Conservation (phyloP, 805 yeast species). For the Candida adriatica region DNA sequence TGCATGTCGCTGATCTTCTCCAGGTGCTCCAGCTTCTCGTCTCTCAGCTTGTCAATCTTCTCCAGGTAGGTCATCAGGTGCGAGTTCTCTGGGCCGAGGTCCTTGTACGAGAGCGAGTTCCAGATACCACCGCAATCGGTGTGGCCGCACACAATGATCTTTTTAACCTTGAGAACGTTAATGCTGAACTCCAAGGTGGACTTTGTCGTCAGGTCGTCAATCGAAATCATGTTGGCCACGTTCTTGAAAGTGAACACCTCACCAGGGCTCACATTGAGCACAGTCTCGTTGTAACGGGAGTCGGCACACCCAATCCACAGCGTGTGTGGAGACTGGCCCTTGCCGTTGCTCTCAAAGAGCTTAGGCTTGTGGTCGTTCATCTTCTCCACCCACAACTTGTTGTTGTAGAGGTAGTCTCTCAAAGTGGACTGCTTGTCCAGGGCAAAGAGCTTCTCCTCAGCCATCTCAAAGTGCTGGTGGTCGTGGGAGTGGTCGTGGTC, state of each 20-base stretch:
- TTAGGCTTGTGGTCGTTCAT: conserved; percentile 21
- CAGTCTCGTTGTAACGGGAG: conserved; percentile 78
- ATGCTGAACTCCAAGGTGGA: conserved; percentile 86
- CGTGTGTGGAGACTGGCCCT: conserved; percentile 90
- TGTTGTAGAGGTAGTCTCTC: conserved; percentile 42
- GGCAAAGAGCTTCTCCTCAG: conserved; percentile 17
- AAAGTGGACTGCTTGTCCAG: conserved; percentile 41
- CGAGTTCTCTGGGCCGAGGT: conserved; percentile 49
- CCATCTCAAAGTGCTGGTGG: conserved; percentile 7
- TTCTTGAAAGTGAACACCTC: conserved; percentile 86
- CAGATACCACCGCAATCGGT: conserved; percentile 92
- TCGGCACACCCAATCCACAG: conserved; percentile 94
- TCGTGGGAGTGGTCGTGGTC: conserved; percentile 4
- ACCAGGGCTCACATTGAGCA: conserved; percentile 78
- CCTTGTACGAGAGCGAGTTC: conserved; percentile 63
- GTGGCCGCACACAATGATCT: conserved; percentile 87
- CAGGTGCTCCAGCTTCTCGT: conserved; percentile 46
- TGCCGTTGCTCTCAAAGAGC: conserved; percentile 40
- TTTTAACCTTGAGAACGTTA: conserved; percentile 72
- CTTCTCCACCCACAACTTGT: conserved; percentile 38
- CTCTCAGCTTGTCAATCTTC: conserved; percentile 61
- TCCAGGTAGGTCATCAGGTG: conserved; percentile 40
- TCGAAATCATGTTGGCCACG: conserved; percentile 70
- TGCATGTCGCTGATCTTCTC: conserved; percentile 42
- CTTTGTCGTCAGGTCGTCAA: conserved; percentile 62